These are phyloP conservation scores for Xylariaceae sp. DNA, from an alignment of 2,329 filamentous ascomycete species.

Conservation along the genomic window DNA sequence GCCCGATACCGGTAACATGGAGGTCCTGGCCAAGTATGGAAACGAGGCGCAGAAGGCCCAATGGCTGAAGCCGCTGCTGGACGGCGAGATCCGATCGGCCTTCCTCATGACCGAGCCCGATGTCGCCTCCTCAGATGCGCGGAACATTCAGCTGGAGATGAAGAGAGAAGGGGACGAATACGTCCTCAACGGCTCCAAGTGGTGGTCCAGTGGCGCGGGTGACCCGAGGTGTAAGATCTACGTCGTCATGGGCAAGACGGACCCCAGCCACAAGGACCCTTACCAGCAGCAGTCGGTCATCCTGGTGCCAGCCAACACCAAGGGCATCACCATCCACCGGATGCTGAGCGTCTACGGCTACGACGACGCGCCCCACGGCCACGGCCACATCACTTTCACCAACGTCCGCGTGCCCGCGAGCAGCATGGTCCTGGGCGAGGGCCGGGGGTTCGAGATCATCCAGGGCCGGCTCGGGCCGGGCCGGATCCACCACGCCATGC, in stretches of 20 bases:
- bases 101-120: slow-evolving; percentile 94
- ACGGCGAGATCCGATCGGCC: slow-evolving; percentile 78
- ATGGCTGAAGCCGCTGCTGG: slow-evolving; percentile 75
- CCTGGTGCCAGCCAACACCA: slow-evolving; percentile 71
- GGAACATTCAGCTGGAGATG: slow-evolving; percentile 83
- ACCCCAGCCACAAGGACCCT: slow-evolving; percentile 63
- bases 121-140: slow-evolving; percentile 83
- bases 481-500: slow-evolving; percentile 97
- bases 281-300: slow-evolving; percentile 94
- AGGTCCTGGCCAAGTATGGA: slow-evolving; percentile 86
- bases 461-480: slow-evolving; percentile 93
- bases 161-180: slow-evolving; percentile 78
- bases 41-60: slow-evolving; percentile 75
- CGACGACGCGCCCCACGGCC: slow-evolving; percentile 96
- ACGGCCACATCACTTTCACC: slow-evolving; percentile 84
- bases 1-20: slow-evolving; percentile 93
- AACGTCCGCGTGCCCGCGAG: slow-evolving; percentile 80
- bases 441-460: slow-evolving; percentile 95
- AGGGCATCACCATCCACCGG: slow-evolving; percentile 85
- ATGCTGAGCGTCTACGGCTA: slow-evolving; percentile 94
- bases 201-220: slow-evolving; percentile 96
- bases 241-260: slow-evolving; percentile 93
- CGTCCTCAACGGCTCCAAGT: slow-evolving; percentile 93
- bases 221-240: slow-evolving; percentile 90
- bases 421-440: slow-evolving; percentile 87